Evolutionary conservation across 306 rosid species (phyloP).

Genomic region (Lathyrus tuberosus): DNA sequence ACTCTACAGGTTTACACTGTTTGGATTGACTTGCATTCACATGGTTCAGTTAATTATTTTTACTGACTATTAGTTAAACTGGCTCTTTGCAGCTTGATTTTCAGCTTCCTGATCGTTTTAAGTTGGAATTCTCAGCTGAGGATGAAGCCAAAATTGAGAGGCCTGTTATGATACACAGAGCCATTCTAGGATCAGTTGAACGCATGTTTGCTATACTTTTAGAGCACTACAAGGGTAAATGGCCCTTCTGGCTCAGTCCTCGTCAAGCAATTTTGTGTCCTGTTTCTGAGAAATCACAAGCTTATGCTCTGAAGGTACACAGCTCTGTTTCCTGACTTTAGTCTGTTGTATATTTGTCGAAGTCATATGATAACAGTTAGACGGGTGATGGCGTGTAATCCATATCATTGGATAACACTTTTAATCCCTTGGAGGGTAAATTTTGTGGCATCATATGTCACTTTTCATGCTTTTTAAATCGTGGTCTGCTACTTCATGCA

Average conservation of each 20-base stretch:
- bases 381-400: constrained; percentile 53
- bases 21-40: constrained; percentile 22
- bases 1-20: constrained; percentile 75
- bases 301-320: constrained; percentile 72
- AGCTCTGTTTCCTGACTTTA: constrained; percentile 16
- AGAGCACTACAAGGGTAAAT: constrained; percentile 95
- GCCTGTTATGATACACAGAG: constrained; percentile 97
- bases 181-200: constrained; percentile 89
- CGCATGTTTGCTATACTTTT: constrained; percentile 92
- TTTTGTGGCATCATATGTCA: not conserved
- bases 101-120: constrained; percentile 90
- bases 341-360: constrained; percentile 9
- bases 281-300: constrained; percentile 82
- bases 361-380: constrained; percentile 39
- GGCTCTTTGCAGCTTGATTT: constrained; percentile 86
- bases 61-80: constrained; percentile 37
- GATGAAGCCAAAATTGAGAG: constrained; percentile 89
- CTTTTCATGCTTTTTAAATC: constrained; percentile 5
- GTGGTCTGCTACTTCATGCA: not conserved
- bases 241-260: constrained; percentile 99
- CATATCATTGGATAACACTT: constrained; percentile 3
- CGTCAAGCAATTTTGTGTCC: constrained; percentile 96
- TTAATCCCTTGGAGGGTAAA: not conserved
- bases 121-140: constrained; percentile 89
- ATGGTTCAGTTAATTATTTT: constrained; percentile 24